Conservation (phyloP, 352 stramenopile species). For the Globisporangium abappressorium region DNA sequence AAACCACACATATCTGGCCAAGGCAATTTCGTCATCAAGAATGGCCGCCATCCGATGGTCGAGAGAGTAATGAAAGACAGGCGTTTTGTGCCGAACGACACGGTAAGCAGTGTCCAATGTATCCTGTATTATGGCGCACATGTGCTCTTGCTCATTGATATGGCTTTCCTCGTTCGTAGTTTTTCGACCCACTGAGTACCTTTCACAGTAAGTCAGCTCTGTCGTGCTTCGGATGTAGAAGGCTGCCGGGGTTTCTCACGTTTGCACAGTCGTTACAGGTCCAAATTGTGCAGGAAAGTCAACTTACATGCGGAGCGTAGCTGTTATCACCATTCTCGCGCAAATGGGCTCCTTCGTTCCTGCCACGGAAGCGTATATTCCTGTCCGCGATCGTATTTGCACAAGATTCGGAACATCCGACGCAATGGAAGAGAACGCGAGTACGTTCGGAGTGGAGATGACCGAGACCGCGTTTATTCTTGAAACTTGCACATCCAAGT, state of each 20-base stretch:
- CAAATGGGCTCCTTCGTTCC: slow-evolving; percentile 92
- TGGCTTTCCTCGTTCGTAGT: slow-evolving; percentile 25
- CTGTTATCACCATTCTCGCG: slow-evolving; percentile 87
- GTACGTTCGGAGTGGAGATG: slow-evolving; percentile 92
- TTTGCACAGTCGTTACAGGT: slow-evolving; percentile 76
- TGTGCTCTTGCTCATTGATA: slow-evolving; percentile 9
- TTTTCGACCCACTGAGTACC: slow-evolving; percentile 68
- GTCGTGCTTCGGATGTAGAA: not conserved
- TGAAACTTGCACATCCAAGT: slow-evolving; percentile 60
- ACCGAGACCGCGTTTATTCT: slow-evolving; percentile 86
- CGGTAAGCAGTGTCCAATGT: slow-evolving; percentile 28
- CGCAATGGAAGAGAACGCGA: slow-evolving; percentile 93
- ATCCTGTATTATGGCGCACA: not conserved
- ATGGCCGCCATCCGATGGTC: slow-evolving; percentile 76
- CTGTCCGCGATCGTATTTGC: slow-evolving; percentile 86
- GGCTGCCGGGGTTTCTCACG: slow-evolving; percentile 16
- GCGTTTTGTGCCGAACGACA: slow-evolving; percentile 85
- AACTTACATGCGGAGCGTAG: slow-evolving; percentile 82
- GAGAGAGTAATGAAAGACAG: slow-evolving; percentile 63
- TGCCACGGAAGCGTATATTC: slow-evolving; percentile 73
- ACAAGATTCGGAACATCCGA: slow-evolving; percentile 91
- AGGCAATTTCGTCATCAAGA: slow-evolving; percentile 79
- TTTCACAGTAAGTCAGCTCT: slow-evolving; percentile 55
- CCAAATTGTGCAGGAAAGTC: slow-evolving; percentile 91
- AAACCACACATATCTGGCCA: slow-evolving; percentile 61